Evolutionary conservation across 2,329 filamentous ascomycete species (phyloP).

Genomic region (Calonectria pteridis): DNA sequence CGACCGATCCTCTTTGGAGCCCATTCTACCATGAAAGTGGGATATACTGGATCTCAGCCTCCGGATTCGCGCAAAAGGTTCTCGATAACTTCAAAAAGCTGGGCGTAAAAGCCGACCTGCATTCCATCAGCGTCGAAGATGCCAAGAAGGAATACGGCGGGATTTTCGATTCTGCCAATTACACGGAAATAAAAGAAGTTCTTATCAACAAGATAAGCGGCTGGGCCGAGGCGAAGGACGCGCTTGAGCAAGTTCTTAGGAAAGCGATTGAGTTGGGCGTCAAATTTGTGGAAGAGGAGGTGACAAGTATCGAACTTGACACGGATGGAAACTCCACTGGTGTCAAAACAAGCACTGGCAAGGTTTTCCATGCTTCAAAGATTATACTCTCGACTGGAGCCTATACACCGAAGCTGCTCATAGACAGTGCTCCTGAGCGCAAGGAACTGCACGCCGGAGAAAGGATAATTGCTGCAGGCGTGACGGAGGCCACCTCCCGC

Average conservation of each 20-base stretch:
- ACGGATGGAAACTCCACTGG: slow-evolving; percentile 59
- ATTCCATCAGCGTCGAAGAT: slow-evolving; percentile 59
- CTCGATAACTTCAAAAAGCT: slow-evolving; percentile 64
- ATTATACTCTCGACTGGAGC: slow-evolving; percentile 69
- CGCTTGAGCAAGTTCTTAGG: slow-evolving; percentile 66
- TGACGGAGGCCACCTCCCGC: slow-evolving; percentile 68
- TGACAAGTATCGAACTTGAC: slow-evolving; percentile 61
- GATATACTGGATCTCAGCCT: slow-evolving; percentile 67
- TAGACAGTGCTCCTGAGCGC: slow-evolving; percentile 63
- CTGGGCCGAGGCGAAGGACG: slow-evolving; percentile 66
- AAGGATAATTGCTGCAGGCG: slow-evolving; percentile 69
- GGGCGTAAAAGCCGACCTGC: slow-evolving; percentile 54
- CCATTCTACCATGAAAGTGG: slow-evolving; percentile 71
- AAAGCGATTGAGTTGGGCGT: slow-evolving; percentile 67
- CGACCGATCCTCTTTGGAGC: slow-evolving; percentile 66
- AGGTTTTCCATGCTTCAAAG: slow-evolving; percentile 60
- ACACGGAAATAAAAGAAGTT: slow-evolving; percentile 69
- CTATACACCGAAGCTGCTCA: slow-evolving; percentile 69
- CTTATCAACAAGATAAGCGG: slow-evolving; percentile 11
- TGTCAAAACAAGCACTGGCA: slow-evolving; percentile 61
- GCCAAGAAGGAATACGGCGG: slow-evolving; percentile 66
- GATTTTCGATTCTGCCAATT: slow-evolving; percentile 71
- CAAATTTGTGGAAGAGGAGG: slow-evolving; percentile 68
- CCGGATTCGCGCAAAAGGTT: slow-evolving; percentile 64
- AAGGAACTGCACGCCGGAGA: slow-evolving; percentile 63